Conservation (phyloP, 2,329 filamentous ascomycete genomes). For the Cucurbitaria berberidis region DNA sequence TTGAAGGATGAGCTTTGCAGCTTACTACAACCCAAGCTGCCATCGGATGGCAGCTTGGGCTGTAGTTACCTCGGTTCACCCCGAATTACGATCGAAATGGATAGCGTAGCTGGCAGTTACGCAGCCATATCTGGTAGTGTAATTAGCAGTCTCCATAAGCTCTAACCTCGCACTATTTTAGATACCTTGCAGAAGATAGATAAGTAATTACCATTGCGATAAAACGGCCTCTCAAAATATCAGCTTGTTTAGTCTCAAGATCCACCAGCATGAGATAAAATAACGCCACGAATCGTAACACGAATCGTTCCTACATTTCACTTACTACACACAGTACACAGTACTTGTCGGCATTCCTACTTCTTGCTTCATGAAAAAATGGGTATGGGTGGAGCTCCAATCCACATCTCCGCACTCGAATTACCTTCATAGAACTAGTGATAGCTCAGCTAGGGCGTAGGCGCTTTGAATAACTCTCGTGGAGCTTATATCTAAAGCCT, state of each 20-base stretch:
- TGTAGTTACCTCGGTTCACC: background rate
- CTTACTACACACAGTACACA: too few species aligned
- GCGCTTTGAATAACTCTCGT: too few species aligned
- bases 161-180: background rate
- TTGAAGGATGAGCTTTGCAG: constrained; percentile 27
- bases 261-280: background rate
- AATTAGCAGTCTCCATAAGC: background rate
- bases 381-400: too few species aligned
- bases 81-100: background rate
- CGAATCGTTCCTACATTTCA: too few species aligned
- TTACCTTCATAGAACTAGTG: too few species aligned
- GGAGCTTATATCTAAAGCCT: too few species aligned
- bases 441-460: too few species aligned
- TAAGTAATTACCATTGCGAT: too few species aligned
- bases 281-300: background rate
- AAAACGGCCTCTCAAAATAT: too few species aligned
- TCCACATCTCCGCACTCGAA: too few species aligned
- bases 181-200: background rate
- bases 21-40: constrained; percentile 12
- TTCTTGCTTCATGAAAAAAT: too few species aligned
- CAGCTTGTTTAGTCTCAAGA: background rate
- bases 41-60: background rate
- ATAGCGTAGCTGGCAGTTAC: background rate
- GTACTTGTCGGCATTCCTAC: too few species aligned
- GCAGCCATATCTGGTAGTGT: background rate